Evolutionary conservation across 2,329 filamentous ascomycete species (phyloP), one percentile per base, ranked within the genome.

Genomic region (Colletotrichum tabaci): DNA sequence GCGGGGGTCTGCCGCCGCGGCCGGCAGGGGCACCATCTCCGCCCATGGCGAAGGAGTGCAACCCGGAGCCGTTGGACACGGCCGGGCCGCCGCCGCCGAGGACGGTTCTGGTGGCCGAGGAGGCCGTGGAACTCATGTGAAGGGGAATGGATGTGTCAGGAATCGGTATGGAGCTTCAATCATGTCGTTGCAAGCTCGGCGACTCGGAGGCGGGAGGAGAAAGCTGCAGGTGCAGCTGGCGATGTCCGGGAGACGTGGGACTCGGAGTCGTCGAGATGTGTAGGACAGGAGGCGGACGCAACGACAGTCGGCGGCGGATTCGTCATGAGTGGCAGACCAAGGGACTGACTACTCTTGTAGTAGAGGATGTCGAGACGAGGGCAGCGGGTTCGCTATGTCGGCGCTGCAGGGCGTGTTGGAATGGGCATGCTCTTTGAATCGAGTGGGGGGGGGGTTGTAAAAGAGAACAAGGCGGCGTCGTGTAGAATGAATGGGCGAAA

Each of bases 1-100:
- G 79, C 21, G 84, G 81, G 38, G 82, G 75, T 60, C 79, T 82
- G 50, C 75, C 74, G 44, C 75, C 75, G 47, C 69, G 69, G 42
- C 73, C 66, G 62, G 73, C 67, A 52, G 67, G 47, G 50, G 73
- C 44, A 38, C 67, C 53, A 60, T 68, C 70, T 61, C 61, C 56
- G 61, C 67, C 67, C 70, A 72, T 72, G 42, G 61, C 67, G 67
- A 72, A 71, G 61, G 66, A 49, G 62, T 72, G 70, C 56, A 71
- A 5, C 38, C 66, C 62, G 61, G 61, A 61, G 61, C 70, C 70
- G 61, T 61, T 71, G 61, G 70, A 30, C 57, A 71, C 18, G 55
- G 61, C 49, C 35, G 67, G 61, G 46, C 70, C 70, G 49, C 66
- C 70, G 55, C 70, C 66, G 50, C 67, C 67, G 38, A 72, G 56